Conservation (phyloP, 306 rosid species). For the Carpinus fangiana region DNA sequence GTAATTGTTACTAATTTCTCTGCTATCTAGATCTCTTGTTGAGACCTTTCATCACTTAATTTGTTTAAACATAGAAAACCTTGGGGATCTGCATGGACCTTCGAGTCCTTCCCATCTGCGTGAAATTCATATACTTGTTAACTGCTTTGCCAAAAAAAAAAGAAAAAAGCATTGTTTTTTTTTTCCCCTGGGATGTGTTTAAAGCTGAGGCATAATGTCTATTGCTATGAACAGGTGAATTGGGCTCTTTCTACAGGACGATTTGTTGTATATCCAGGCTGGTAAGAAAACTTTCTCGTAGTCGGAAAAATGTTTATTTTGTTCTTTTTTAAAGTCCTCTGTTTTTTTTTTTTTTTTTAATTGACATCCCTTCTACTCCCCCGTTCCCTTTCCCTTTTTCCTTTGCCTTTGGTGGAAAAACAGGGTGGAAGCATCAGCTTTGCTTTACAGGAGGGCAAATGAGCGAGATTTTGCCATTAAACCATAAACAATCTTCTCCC, state of each 20-base stretch:
- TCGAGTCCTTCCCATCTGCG: neutral
- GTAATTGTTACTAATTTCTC: conserved; percentile 42
- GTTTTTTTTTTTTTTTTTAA: neutral
- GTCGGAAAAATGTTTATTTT: neutral
- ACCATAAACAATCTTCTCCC: conserved; percentile 46
- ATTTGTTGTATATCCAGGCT: conserved; percentile 91
- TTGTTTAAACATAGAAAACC: conserved; percentile 2
- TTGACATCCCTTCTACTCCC: conserved; percentile 19
- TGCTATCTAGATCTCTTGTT: conserved; percentile 5
- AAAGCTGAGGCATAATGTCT: conserved; percentile 7
- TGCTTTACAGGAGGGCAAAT: conserved; percentile 96
- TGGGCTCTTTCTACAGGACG: conserved; percentile 81
- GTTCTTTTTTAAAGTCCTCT: neutral
- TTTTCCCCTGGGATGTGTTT: neutral
- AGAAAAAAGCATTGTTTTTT: neutral
- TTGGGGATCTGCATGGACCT: neutral
- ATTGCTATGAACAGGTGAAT: conserved; percentile 72
- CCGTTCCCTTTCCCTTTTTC: neutral
- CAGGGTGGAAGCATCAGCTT: conserved; percentile 99
- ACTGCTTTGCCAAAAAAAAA: neutral
- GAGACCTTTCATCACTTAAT: neutral
- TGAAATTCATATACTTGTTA: neutral
- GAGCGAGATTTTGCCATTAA: conserved; percentile 91
- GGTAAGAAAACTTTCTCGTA: conserved; percentile 48
- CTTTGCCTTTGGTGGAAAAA: conserved; percentile 17